These are phyloP conservation scores for Protomyces inouyei DNA, from an alignment of 1,139 yeast genomes.

Conservation along the genomic window DNA sequence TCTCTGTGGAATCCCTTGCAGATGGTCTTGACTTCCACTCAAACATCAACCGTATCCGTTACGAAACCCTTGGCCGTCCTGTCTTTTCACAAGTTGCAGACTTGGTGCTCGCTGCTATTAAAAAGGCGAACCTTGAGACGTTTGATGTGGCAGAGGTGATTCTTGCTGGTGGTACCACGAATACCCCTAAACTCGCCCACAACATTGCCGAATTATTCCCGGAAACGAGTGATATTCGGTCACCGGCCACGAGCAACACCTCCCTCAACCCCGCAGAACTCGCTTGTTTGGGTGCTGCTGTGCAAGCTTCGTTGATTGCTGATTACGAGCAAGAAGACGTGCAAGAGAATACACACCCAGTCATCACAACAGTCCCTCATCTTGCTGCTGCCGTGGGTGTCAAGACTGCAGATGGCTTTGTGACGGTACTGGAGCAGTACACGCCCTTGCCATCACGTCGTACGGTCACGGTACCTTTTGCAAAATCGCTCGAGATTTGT, in stretches of 20 bases:
- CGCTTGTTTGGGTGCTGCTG: slow-evolving; percentile 91
- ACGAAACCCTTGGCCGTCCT: slow-evolving; percentile 78
- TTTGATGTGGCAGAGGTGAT: slow-evolving; percentile 87
- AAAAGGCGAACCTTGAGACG: slow-evolving; percentile 78
- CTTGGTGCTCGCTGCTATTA: slow-evolving; percentile 68
- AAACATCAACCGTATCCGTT: slow-evolving; percentile 88
- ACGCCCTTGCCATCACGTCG: slow-evolving; percentile 91
- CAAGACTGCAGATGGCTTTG: slow-evolving; percentile 68
- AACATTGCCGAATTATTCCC: slow-evolving; percentile 73
- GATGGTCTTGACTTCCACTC: slow-evolving; percentile 93
- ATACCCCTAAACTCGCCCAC: slow-evolving; percentile 83
- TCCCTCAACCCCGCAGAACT: slow-evolving; percentile 86
- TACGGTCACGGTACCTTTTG: slow-evolving; percentile 58
- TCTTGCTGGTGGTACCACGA: slow-evolving; percentile 89
- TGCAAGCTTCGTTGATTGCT: slow-evolving; percentile 87
- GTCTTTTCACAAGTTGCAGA: slow-evolving; percentile 69
- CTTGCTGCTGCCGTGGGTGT: slow-evolving; percentile 79
- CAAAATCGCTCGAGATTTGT: slow-evolving; percentile 56
- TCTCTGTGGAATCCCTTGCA: slow-evolving; percentile 90
- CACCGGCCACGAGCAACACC: slow-evolving; percentile 72
- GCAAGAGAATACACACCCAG: slow-evolving; percentile 76
- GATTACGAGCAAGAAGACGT: slow-evolving; percentile 82
- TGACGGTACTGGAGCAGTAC: slow-evolving; percentile 70
- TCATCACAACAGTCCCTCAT: slow-evolving; percentile 86
- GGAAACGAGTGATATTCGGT: slow-evolving; percentile 66